Conservation (phyloP, 371 early-diverging fungal genomes). For the Entomophthora muscae region DNA sequence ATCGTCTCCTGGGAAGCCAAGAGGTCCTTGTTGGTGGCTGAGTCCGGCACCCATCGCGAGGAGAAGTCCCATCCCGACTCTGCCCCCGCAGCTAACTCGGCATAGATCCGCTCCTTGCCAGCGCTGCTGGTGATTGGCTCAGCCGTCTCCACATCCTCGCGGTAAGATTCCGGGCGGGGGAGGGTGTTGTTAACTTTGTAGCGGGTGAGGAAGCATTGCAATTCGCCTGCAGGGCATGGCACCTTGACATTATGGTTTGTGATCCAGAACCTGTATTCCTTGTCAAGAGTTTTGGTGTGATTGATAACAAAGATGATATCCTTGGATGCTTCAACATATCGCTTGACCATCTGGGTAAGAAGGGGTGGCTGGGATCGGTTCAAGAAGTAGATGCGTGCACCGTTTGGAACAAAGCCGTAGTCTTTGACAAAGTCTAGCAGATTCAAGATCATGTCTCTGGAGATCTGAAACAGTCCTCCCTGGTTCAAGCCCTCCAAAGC, state of each 20-base stretch:
- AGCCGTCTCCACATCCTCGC: slow-evolving; percentile 42
- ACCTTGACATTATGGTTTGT: slow-evolving; percentile 28
- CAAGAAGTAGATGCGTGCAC: slow-evolving; percentile 47
- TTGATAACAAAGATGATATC: slow-evolving; percentile 26
- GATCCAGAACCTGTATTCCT: slow-evolving; percentile 54
- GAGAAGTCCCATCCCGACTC: slow-evolving; percentile 87
- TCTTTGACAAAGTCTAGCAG: slow-evolving; percentile 44
- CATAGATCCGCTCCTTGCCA: slow-evolving; percentile 24
- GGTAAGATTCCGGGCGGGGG: slow-evolving; percentile 69
- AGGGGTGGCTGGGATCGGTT: slow-evolving; percentile 81
- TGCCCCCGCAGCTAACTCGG: slow-evolving; percentile 61
- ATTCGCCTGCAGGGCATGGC: background rate
- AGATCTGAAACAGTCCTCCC: slow-evolving; percentile 34
- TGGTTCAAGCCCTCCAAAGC: slow-evolving; percentile 57
- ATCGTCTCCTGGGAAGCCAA: slow-evolving; percentile 10
- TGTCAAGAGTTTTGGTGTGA: slow-evolving; percentile 32
- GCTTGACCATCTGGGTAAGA: slow-evolving; percentile 44
- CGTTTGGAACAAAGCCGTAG: slow-evolving; percentile 45
- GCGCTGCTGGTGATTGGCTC: slow-evolving; percentile 13
- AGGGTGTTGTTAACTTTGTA: slow-evolving; percentile 29
- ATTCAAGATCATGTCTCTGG: slow-evolving; percentile 43
- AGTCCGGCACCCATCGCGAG: slow-evolving; percentile 39
- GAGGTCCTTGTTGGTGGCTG: background rate
- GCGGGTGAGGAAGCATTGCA: slow-evolving; percentile 21
- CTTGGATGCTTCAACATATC: slow-evolving; percentile 30